These are phyloP conservation scores for Rhododendron griersonianum DNA, from an alignment of 148 eudicot genomes.

Conservation along the genomic window DNA sequence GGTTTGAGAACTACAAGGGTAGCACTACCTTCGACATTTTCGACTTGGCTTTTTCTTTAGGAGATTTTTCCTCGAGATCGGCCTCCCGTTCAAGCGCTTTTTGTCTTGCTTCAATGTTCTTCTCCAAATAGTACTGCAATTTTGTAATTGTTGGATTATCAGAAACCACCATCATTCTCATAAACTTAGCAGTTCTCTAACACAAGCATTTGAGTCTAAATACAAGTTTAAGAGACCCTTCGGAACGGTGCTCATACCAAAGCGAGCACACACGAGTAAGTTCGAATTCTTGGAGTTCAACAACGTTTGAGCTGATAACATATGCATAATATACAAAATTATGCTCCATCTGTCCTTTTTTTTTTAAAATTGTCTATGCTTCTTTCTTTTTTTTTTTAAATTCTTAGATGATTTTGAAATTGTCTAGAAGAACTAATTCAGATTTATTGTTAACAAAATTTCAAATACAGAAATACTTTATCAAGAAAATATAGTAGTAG, in stretches of 20 bases:
- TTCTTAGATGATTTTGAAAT: not conserved
- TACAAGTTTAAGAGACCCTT: not conserved
- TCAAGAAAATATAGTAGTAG: not conserved
- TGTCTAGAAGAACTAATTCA: not conserved
- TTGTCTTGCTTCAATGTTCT: constrained; percentile 86
- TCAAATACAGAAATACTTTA: not conserved
- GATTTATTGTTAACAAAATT: not conserved
- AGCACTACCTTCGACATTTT: constrained; percentile 87
- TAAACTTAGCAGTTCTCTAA: not conserved
- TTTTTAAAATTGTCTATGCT: not conserved
- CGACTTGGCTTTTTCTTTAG: constrained; percentile 88
- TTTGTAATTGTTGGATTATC: not conserved
- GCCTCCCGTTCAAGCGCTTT: constrained; percentile 82
- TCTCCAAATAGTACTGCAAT: constrained; percentile 88
- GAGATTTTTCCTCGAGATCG: constrained; percentile 78
- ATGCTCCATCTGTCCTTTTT: not conserved
- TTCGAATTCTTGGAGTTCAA: not conserved
- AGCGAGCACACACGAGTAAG: not conserved
- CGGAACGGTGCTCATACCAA: not conserved
- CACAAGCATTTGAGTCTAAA: not conserved
- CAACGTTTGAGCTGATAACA: not conserved
- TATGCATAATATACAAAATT: not conserved
- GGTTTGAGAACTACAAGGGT: not conserved
- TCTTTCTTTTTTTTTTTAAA: not conserved
- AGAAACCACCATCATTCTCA: constrained; percentile 3